Conservation (phyloP, 1,139 yeast species). For the Pichia terricola region DNA sequence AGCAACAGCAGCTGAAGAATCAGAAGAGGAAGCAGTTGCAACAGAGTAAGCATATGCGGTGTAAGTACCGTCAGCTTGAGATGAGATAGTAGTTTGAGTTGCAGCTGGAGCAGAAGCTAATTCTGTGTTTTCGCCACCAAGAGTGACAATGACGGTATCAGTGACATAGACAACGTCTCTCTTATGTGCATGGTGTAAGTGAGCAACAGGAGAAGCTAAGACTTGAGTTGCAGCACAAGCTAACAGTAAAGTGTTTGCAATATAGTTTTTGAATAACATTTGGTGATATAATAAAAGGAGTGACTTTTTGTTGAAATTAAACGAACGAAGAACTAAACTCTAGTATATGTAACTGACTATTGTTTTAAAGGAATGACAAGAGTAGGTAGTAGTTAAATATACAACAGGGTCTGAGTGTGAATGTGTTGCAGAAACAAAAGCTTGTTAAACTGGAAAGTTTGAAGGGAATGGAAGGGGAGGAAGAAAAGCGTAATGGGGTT, state of each 20-base stretch:
- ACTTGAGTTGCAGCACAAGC: conserved; percentile 28
- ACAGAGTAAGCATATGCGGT: conserved; percentile 22
- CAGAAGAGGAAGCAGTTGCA: conserved; percentile 18
- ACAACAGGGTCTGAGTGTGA: background rate
- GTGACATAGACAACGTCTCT: conserved; percentile 37
- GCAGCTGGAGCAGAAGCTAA: conserved; percentile 23
- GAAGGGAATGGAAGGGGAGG: too few relatives aligned
- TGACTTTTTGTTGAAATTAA: background rate
- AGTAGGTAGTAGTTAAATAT: background rate
- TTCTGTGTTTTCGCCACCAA: conserved; percentile 24
- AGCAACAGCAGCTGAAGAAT: conserved; percentile 18
- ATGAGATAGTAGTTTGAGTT: conserved; percentile 18
- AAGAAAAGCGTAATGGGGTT: too few relatives aligned
- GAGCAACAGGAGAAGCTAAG: conserved; percentile 29
- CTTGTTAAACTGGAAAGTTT: too few relatives aligned
- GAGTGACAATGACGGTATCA: conserved; percentile 33
- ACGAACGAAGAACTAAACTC: background rate
- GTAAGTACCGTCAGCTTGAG: conserved; percentile 20
- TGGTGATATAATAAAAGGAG: background rate
- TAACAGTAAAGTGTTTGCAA: conserved; percentile 26
- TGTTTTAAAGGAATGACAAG: conserved; percentile 3
- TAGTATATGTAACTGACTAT: too few relatives aligned
- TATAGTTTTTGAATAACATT: conserved; percentile 20
- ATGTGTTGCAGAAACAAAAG: background rate
- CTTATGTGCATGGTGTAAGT: conserved; percentile 35